Percentiles rank a stretch among this genome's conserved stretches.
These are phyloP conservation scores for Saccharomyces jurei DNA, from an alignment of 805 yeast species.

Conservation along the genomic window DNA sequence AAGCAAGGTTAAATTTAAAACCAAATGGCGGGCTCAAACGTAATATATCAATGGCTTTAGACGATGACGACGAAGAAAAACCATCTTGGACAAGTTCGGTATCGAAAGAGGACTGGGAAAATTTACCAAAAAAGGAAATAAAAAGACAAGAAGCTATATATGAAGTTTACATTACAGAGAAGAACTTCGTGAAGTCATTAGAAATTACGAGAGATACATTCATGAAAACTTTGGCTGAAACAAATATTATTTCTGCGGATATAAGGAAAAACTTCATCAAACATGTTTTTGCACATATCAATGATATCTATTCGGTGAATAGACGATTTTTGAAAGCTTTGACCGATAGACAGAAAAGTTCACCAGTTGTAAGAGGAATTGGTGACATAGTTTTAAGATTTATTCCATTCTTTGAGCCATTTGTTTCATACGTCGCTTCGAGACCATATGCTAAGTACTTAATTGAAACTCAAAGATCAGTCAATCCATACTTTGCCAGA, in stretches of 20 bases:
- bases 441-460: slow-evolving; percentile 93
- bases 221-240: slow-evolving; percentile 81
- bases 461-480: slow-evolving; percentile 86
- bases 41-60: slow-evolving; percentile 37
- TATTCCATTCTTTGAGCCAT: slow-evolving; percentile 85
- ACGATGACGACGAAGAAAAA: slow-evolving; percentile 45
- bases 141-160: slow-evolving; percentile 92
- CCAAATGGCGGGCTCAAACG: slow-evolving; percentile 78
- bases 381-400: slow-evolving; percentile 83
- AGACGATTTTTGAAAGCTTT: slow-evolving; percentile 81
- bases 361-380: slow-evolving; percentile 74
- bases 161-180: slow-evolving; percentile 87
- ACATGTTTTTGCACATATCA: slow-evolving; percentile 84
- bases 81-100: slow-evolving; percentile 93
- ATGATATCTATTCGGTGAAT: slow-evolving; percentile 79
- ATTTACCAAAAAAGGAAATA: slow-evolving; percentile 73
- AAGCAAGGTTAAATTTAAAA: slow-evolving; percentile 81
- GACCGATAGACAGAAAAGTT: slow-evolving; percentile 75
- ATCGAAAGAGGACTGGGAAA: slow-evolving; percentile 66
- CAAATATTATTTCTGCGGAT: slow-evolving; percentile 77
- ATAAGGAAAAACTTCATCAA: slow-evolving; percentile 87
- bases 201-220: slow-evolving; percentile 91
- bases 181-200: slow-evolving; percentile 89
- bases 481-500: slow-evolving; percentile 84
- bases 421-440: slow-evolving; percentile 87